Conservation (phyloP, 2,329 filamentous ascomycete genomes). For the Cercospora beticola region DNA sequence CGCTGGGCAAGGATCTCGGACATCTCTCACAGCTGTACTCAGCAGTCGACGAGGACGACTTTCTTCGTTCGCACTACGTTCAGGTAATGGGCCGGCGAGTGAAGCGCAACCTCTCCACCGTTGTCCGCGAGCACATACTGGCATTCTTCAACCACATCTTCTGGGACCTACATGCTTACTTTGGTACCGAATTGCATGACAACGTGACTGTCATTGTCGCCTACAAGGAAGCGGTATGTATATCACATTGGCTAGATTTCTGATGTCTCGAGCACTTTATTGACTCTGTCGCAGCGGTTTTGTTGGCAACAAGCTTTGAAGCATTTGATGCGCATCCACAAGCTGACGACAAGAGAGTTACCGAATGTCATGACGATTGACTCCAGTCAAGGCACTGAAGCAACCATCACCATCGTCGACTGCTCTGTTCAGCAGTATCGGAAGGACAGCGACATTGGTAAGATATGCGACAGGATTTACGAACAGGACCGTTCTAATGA, state of each 20-base stretch:
- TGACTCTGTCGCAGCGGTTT: constrained; percentile 1
- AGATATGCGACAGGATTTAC: not conserved
- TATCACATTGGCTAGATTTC: not conserved
- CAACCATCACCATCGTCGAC: constrained; percentile 24
- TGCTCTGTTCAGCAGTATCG: constrained; percentile 17
- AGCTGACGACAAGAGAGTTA: constrained; percentile 7
- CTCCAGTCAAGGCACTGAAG: constrained; percentile 20
- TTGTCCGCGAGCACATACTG: constrained; percentile 22
- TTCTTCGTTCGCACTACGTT: constrained; percentile 22
- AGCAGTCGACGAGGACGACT: constrained; percentile 10
- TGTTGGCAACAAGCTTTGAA: constrained; percentile 15
- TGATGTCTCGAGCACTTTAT: not conserved
- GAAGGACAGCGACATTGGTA: constrained; percentile 10
- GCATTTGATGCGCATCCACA: constrained; percentile 7
- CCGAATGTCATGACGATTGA: constrained; percentile 23
- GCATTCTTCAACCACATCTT: constrained; percentile 26
- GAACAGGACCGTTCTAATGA: not conserved
- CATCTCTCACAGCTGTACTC: constrained; percentile 2
- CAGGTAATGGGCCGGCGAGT: constrained; percentile 17
- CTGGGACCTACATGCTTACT: constrained; percentile 18
- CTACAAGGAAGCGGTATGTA: constrained; percentile 21
- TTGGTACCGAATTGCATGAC: constrained; percentile 5
- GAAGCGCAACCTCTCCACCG: constrained; percentile 14
- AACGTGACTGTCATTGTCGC: constrained; percentile 24
- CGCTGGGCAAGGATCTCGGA: not conserved